Evolutionary conservation across 169 alveolate genomes (phyloP).

Genomic region (Cryptosporidium sp.): DNA sequence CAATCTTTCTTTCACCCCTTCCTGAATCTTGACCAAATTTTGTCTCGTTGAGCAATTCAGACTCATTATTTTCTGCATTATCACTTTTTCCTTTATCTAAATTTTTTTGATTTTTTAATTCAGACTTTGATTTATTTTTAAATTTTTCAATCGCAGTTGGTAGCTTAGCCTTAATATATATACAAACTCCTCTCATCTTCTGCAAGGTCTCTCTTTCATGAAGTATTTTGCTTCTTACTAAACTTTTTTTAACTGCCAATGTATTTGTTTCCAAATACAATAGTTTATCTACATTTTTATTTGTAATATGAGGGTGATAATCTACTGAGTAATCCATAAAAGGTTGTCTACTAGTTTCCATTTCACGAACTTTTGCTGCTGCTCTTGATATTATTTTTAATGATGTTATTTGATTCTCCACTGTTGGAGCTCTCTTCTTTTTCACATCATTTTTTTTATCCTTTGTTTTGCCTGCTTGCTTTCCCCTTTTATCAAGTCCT

Average conservation of each 20-base stretch:
- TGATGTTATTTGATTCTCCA: constrained; percentile 60
- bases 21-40: not conserved
- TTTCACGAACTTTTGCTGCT: constrained; percentile 50
- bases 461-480: constrained; percentile 10
- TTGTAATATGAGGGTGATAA: constrained; percentile 61
- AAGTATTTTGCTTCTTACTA: constrained; percentile 28
- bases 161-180: constrained; percentile 62
- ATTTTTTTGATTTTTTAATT: constrained; percentile 14
- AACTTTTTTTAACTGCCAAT: constrained; percentile 45
- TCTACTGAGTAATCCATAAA: constrained; percentile 74
- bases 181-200: constrained; percentile 69
- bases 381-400: constrained; percentile 65
- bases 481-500: constrained; percentile 42
- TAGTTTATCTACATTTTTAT: constrained; percentile 49
- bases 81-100: not conserved
- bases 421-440: constrained; percentile 7
- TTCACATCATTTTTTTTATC: not conserved
- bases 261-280: constrained; percentile 40
- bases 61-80: constrained; percentile 10
- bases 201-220: constrained; percentile 62
- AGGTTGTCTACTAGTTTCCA: constrained; percentile 57
- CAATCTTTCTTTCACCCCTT: constrained; percentile 51
- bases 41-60: not conserved
- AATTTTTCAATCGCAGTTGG: constrained; percentile 63
- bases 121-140: not conserved